Conservation (phyloP, 768 basidiomycete species). For the Exidia glandulosa region DNA sequence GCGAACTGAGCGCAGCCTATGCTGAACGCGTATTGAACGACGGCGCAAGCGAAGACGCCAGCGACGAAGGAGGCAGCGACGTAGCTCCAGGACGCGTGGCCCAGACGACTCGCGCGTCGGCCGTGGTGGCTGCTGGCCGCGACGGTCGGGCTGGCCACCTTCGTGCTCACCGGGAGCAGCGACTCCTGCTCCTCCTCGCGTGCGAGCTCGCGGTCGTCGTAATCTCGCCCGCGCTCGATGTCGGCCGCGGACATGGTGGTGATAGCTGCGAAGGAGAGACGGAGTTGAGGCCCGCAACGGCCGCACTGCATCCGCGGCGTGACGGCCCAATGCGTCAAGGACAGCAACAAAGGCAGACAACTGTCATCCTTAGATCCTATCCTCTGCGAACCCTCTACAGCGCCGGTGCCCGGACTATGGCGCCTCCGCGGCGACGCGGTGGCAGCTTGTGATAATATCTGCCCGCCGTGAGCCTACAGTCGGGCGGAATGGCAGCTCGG, state of each 20-base stretch:
- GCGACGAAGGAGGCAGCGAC: slow-evolving; percentile 40
- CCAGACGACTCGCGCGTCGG: slow-evolving; percentile 10
- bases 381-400: too few species aligned
- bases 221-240: slow-evolving; percentile 2
- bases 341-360: too few species aligned
- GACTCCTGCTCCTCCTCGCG: slow-evolving; percentile 22
- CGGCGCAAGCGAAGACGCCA: slow-evolving; percentile 40
- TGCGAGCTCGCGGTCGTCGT: slow-evolving; percentile 7
- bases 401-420: too few species aligned
- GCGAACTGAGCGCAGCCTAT: slow-evolving; percentile 18
- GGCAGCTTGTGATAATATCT: too few species aligned
- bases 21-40: slow-evolving; percentile 39
- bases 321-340: too few species aligned
- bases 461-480: too few species aligned
- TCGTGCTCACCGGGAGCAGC: slow-evolving; percentile 21
- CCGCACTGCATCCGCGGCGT: too few species aligned
- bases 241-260: not conserved
- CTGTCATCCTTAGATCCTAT: too few species aligned
- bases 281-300: too few species aligned
- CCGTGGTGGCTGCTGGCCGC: slow-evolving; percentile 9
- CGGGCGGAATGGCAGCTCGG: too few species aligned
- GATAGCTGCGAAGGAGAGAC: too few species aligned
- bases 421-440: too few species aligned
- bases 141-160: slow-evolving; percentile 1
- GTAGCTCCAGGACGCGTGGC: slow-evolving; percentile 19